Evolutionary conservation across 345 rosid species (phyloP).

Genomic region (Lepidium aucheri): DNA sequence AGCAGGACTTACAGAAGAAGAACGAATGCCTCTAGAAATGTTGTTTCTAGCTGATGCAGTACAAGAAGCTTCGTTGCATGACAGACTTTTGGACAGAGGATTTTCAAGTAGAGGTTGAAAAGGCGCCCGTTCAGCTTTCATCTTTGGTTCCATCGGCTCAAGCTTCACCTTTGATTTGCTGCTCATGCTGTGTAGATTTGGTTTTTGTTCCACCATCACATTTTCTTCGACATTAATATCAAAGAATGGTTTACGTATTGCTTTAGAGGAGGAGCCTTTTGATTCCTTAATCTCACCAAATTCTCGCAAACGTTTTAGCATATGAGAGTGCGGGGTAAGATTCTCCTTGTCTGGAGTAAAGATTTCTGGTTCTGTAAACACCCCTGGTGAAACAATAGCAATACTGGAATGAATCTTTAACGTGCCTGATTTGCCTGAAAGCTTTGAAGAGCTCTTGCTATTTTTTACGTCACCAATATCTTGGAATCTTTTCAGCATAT

Average conservation of each 20-base stretch:
- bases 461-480: constrained; percentile 38
- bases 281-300: constrained; percentile 33
- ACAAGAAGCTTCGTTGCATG: constrained; percentile 22
- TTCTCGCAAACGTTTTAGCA: constrained; percentile 40
- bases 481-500: constrained; percentile 36
- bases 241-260: constrained; percentile 28
- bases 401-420: background rate
- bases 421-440: background rate
- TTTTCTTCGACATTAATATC: constrained; percentile 29
- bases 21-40: constrained; percentile 24
- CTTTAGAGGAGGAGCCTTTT: constrained; percentile 27
- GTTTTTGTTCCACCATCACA: constrained; percentile 27
- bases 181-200: constrained; percentile 8
- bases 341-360: constrained; percentile 82
- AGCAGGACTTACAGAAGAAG: constrained; percentile 39
- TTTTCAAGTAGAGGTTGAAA: constrained; percentile 41
- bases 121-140: constrained; percentile 42
- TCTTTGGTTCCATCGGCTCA: constrained; percentile 24
- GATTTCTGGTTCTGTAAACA: constrained; percentile 40
- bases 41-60: constrained; percentile 26
- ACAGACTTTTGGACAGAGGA: constrained; percentile 25
- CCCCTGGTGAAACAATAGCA: background rate
- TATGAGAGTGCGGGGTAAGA: constrained; percentile 47
- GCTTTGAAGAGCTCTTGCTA: constrained; percentile 25
- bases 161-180: constrained; percentile 30